Conservation (phyloP, 2,329 filamentous ascomycete species). For the Hypoxylon rubiginosum region DNA sequence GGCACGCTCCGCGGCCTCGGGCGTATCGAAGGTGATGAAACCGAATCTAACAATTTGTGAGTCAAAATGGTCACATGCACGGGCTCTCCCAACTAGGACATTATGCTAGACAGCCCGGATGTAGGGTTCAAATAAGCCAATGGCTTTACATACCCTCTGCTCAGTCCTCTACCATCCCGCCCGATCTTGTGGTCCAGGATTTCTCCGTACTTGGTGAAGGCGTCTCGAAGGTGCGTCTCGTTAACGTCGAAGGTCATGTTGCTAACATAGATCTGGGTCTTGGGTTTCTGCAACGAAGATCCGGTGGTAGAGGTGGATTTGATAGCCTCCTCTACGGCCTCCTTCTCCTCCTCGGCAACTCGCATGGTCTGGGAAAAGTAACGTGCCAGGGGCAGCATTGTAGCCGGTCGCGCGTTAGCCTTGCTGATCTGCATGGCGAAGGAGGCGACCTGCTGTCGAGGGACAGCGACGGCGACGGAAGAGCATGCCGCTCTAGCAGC, state of each 20-base stretch:
- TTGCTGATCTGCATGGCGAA: slow-evolving; percentile 49
- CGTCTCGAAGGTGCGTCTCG: slow-evolving; percentile 69
- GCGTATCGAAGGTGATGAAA: slow-evolving; percentile 46
- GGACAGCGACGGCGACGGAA: slow-evolving; percentile 45
- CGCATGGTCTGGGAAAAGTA: slow-evolving; percentile 51
- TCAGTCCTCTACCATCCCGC: slow-evolving; percentile 49
- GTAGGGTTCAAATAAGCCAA: neutral
- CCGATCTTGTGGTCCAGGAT: slow-evolving; percentile 47
- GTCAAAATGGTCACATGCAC: slow-evolving; percentile 3
- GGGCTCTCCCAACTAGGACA: neutral
- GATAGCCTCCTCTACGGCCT: slow-evolving; percentile 21
- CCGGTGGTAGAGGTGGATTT: slow-evolving; percentile 3
- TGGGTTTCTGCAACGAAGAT: neutral
- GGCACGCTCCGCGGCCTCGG: slow-evolving; percentile 41
- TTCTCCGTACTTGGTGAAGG: slow-evolving; percentile 64
- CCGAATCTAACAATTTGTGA: slow-evolving; percentile 47
- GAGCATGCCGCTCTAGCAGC: slow-evolving; percentile 51
- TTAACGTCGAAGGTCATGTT: slow-evolving; percentile 79
- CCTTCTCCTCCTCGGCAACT: slow-evolving; percentile 41
- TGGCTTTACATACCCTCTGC: slow-evolving; percentile 51
- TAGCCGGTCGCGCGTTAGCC: slow-evolving; percentile 40
- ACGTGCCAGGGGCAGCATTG: slow-evolving; percentile 43
- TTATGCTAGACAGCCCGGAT: neutral
- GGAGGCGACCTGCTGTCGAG: slow-evolving; percentile 49
- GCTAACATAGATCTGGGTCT: slow-evolving; percentile 68